Evolutionary conservation across 1,139 yeast species (phyloP).

Genomic region (Saccharomyces pastorianus): DNA sequence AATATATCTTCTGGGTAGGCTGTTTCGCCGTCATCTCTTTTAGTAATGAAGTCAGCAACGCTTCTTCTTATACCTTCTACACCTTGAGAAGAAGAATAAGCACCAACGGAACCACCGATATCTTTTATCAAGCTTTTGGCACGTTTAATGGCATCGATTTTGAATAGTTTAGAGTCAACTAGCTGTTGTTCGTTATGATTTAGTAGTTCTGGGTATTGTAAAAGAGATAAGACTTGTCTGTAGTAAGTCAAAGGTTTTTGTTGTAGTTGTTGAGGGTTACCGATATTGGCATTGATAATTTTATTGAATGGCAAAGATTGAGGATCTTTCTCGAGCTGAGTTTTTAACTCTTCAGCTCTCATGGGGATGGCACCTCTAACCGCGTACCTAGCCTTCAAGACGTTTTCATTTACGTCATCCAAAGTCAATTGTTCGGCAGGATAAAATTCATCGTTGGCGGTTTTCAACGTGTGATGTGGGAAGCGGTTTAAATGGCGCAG

Average conservation of each 20-base stretch:
- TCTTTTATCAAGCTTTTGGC: conserved; percentile 53
- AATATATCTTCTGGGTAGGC: conserved; percentile 67
- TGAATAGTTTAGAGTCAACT: conserved; percentile 37
- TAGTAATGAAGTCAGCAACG: conserved; percentile 69
- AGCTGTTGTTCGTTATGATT: conserved; percentile 13
- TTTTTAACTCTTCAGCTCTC: conserved; percentile 76
- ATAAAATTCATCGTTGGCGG: conserved; percentile 10
- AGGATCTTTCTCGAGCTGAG: conserved; percentile 44
- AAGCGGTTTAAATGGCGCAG: not conserved
- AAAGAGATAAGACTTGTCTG: conserved; percentile 75
- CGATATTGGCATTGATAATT: conserved; percentile 86
- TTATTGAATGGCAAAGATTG: conserved; percentile 64
- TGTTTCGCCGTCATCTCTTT: conserved; percentile 58
- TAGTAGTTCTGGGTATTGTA: conserved; percentile 64
- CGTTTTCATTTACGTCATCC: conserved; percentile 59
- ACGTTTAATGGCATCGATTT: conserved; percentile 64
- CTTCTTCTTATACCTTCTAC: conserved; percentile 59
- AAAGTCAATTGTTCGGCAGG: conserved; percentile 33
- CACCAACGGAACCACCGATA: conserved; percentile 75
- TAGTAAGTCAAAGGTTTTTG: conserved; percentile 94
- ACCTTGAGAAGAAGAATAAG: conserved; percentile 92
- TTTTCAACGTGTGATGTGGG: conserved; percentile 6
- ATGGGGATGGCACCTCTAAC: conserved; percentile 92
- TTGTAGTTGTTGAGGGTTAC: conserved; percentile 93
- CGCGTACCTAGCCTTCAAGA: conserved; percentile 84